phyloP scores from a whole-genome alignment of 2,329 filamentous ascomycete species.

The Sporothrix sp. region DNA sequence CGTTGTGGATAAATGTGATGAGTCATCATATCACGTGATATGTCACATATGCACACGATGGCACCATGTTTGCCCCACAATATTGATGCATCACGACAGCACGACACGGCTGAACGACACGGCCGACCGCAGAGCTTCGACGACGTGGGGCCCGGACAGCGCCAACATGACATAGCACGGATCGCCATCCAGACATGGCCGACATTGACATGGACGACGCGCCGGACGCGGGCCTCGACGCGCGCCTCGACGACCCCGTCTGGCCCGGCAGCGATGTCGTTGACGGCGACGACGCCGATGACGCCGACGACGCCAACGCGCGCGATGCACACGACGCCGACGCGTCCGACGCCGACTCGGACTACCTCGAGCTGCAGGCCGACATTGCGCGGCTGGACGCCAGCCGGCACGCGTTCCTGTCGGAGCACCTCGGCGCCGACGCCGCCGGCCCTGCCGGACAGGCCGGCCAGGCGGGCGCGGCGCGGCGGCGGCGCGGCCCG shows the following conservation, averaged over 20 bases:
- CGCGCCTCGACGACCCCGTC: neutral
- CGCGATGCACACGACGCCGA: slow-evolving; percentile 18
- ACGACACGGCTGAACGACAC: too few species aligned
- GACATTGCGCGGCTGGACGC: slow-evolving; percentile 31
- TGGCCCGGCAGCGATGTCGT: neutral
- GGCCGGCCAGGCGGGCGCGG: slow-evolving; percentile 4
- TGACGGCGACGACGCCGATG: slow-evolving; percentile 12
- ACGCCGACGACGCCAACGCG: slow-evolving; percentile 19
- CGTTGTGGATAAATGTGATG: too few species aligned
- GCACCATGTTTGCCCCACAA: too few species aligned
- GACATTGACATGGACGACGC: neutral
- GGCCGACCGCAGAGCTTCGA: too few species aligned
- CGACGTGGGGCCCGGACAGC: too few species aligned
- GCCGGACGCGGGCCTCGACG: slow-evolving; percentile 13
- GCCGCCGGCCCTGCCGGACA: neutral
- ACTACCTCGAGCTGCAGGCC: slow-evolving; percentile 31
- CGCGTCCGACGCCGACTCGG: slow-evolving; percentile 31
- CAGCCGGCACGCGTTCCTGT: slow-evolving; percentile 27
- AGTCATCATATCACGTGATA: too few species aligned
- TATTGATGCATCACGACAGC: too few species aligned
- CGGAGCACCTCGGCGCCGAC: slow-evolving; percentile 21
- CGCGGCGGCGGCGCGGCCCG: slow-evolving; percentile 32
- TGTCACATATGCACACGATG: too few species aligned
- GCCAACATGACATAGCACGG: too few species aligned
- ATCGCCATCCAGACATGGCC: too few species aligned